Base-by-base conservation (phyloP, 2,329 filamentous ascomycete species). In the Colletotrichum sp. region DNA sequence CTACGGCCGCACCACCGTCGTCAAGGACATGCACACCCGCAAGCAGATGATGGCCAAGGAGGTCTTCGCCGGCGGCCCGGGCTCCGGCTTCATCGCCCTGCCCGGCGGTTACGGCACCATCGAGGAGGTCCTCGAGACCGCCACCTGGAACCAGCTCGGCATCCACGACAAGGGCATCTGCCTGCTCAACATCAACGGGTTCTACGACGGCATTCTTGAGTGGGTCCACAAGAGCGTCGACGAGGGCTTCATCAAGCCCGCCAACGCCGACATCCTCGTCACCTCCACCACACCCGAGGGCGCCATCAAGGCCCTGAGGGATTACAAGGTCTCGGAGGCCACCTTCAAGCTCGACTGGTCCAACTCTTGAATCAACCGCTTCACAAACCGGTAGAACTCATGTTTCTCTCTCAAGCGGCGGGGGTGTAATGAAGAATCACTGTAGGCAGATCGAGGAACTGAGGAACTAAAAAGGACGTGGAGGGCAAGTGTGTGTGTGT, bases 91-190 rank as follows among this genome's bases (percentile, higher is more conserved):
- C 86, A 92, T 99, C 55, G 96, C 96, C 32, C 87, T 99, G 75
- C 92, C 91, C 71, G 96, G 96, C 59, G 97, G 97, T 1, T 99
- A 96, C 85, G 97, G 97, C 24, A 99, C 97, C 3, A 90, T 99
- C 83, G 97, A 99, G 87, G 97, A 99, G 89, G 90, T 99, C 83
- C 96, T 98, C 85, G 95, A 98, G 87, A 92, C 95, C 4, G 93
- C 93, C 30, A 98, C 95, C 13, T 99, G 97, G 96, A 99, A 98
- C 85, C 97, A 99, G 87, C 87, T 99, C 66, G 96, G 97, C 1
- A 99, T 99, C 79, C 97, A 99, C 86, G 90, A 89, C 80, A 89
- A 90, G 66, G 95, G 94, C 5, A 93, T 99, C 62, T 93, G 96
- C 70, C 87, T 98, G 65, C 92, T 95, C 79, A 99, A 99, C 84